Conservation (phyloP, 495 filamentous ascomycete species). For the Trichocladium uniseriatum region DNA sequence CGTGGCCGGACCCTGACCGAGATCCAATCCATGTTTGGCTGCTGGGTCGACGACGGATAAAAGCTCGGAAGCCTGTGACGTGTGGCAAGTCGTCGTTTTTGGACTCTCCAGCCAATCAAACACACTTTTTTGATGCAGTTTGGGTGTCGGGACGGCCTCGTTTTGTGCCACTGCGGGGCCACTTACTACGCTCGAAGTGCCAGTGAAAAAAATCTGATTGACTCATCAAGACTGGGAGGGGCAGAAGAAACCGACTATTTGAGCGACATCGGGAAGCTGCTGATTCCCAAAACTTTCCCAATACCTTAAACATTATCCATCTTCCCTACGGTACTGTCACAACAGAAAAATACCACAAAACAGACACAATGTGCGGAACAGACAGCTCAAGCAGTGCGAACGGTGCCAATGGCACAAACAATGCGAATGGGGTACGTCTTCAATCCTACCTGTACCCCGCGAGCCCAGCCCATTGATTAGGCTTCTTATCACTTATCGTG, state of each 20-base stretch:
- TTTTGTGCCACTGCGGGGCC: conserved; percentile 29
- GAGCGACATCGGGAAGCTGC: conserved; percentile 28
- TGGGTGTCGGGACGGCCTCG: not conserved
- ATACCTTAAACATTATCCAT: conserved; percentile 3
- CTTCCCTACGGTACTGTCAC: not conserved
- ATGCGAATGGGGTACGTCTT: conserved; percentile 16
- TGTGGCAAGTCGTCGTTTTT: conserved; percentile 10
- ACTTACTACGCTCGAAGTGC: conserved; percentile 9
- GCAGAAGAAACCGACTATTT: conserved; percentile 18
- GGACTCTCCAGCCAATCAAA: conserved; percentile 17
- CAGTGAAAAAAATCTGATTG: conserved; percentile 29
- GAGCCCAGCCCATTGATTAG: no score
- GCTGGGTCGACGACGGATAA: conserved; percentile 2
- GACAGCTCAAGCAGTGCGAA: conserved; percentile 12
- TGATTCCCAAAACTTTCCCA: conserved; percentile 8
- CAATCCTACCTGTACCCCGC: no score
- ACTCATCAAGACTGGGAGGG: conserved; percentile 20
- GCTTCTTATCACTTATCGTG: conserved; percentile 6
- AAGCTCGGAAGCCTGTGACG: conserved; percentile 11
- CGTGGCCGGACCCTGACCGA: no score
- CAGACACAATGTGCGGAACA: conserved; percentile 26
- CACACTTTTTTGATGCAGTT: conserved; percentile 6
- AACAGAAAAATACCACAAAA: not conserved
- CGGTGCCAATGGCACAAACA: conserved; percentile 17
- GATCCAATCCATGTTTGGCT: not conserved